Evolutionary conservation across 2,329 filamentous ascomycete genomes (phyloP), one percentile per base, ranked within the genome.

Genomic region (Colletotrichum sp.): DNA sequence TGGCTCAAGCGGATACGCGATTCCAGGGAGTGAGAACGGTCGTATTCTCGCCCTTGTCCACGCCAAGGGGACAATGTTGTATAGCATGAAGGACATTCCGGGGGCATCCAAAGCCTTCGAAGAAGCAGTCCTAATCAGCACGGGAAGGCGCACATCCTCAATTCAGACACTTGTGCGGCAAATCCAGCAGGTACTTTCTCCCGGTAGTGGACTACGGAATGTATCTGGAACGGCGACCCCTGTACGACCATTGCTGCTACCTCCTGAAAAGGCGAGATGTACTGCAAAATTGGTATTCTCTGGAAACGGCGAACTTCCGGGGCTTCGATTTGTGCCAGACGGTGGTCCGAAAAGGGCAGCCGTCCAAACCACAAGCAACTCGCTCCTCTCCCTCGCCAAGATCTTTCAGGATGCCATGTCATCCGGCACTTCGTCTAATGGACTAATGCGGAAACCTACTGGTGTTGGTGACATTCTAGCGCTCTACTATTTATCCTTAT

Each of bases 21-120:
- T 99, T 59, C 91, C 96, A 7, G 96, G 94, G 3, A 92, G 91
- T 59, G 97, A 99, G 79, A 99, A 98, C 82, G 97, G 96, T 10
- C 92, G 97, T 76, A 95, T 99, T 81, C 90, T 99, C 60, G 95
- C 96, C n/a, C 89, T 99, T 18, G 93, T 99, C 55, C 97, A 99
- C 85, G 96, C 96, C 24, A 99, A 99, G 84, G 97, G 96, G n/a
- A 99, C 99, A 78, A 98, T 99, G 94, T 89, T 99, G 3, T 99
- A 99, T 85, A 93, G 95, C 30, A 87, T 98, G 34, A 96, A 96
- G 62, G 94, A 98, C 79, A 94, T 97, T 78, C 88, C 90, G 52
- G 92, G 90, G 55, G 97, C 97, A 57, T 96, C 96, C 1, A 92
- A 93, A 80, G 95, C 97, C 6, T 99, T 99, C 80, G 97, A 99